phyloP scores from a whole-genome alignment of 1,284 basidiomycete genomes.

The Ceratobasidium sp. region DNA sequence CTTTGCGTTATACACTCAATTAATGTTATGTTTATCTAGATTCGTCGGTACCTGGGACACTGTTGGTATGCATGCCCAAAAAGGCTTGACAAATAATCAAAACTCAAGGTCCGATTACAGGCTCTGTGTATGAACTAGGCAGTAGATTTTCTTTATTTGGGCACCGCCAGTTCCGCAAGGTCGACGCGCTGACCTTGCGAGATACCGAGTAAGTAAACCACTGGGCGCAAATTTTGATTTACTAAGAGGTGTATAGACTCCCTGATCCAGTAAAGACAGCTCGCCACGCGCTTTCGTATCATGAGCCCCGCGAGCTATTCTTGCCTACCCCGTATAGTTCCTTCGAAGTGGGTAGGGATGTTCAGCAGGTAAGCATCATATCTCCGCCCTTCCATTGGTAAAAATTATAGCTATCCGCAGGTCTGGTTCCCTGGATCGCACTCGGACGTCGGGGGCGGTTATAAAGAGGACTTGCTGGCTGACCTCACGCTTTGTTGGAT shows the following conservation, averaged over 20 bases:
- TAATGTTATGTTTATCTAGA: background rate
- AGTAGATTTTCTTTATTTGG: background rate
- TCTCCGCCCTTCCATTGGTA: background rate
- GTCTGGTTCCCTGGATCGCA: constrained; percentile 45
- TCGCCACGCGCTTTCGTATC: constrained; percentile 40
- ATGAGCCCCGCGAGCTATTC: constrained; percentile 36
- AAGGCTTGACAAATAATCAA: background rate
- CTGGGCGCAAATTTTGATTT: too few species aligned
- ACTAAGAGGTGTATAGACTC: constrained; percentile 12
- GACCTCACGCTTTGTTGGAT: constrained; percentile 47
- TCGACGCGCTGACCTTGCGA: background rate
- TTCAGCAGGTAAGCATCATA: constrained; percentile 22
- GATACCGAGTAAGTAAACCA: background rate
- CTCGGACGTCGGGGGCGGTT: constrained; percentile 46
- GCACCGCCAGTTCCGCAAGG: background rate
- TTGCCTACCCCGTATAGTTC: constrained; percentile 15
- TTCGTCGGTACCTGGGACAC: constrained; percentile 33
- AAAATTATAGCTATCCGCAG: background rate
- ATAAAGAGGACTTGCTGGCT: constrained; percentile 37
- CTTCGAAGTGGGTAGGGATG: background rate
- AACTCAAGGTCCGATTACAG: background rate
- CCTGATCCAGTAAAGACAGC: constrained; percentile 29
- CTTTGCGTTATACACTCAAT: background rate
- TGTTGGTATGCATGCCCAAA: constrained; percentile 1
- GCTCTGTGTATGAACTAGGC: background rate